These are phyloP conservation scores for Apiospora kogelbergensis DNA, from an alignment of 2,329 filamentous ascomycete species.

Conservation along the genomic window DNA sequence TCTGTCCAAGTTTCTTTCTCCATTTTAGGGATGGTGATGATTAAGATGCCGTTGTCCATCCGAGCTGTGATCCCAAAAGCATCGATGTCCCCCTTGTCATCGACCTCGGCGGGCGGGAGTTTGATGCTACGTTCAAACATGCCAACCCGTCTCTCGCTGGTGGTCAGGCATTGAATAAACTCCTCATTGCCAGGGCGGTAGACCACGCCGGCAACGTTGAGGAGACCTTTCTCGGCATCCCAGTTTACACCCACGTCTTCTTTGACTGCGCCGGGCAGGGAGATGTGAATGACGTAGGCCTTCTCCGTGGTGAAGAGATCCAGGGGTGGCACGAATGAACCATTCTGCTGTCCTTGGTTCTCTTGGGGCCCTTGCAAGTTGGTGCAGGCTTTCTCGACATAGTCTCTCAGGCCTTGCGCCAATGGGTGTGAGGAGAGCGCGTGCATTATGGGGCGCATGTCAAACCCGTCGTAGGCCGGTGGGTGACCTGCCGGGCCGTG, in stretches of 20 bases:
- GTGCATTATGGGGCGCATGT: slow-evolving; percentile 40
- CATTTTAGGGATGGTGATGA: slow-evolving; percentile 74
- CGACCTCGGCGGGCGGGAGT: slow-evolving; percentile 47
- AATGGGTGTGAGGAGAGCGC: slow-evolving; percentile 42
- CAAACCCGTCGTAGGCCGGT: slow-evolving; percentile 30
- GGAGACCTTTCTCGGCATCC: slow-evolving; percentile 64
- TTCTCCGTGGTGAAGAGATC: slow-evolving; percentile 72
- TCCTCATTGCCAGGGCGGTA: slow-evolving; percentile 71
- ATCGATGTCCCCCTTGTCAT: slow-evolving; percentile 61
- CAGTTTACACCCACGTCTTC: slow-evolving; percentile 76
- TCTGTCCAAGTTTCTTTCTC: slow-evolving; percentile 64
- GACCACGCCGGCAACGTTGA: slow-evolving; percentile 71
- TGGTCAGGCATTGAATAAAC: slow-evolving; percentile 61
- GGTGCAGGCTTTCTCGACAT: slow-evolving; percentile 30
- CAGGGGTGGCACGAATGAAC: slow-evolving; percentile 62
- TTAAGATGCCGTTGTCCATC: slow-evolving; percentile 75
- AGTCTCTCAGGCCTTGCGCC: slow-evolving; percentile 41
- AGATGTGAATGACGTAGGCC: slow-evolving; percentile 70
- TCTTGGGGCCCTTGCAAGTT: slow-evolving; percentile 15
- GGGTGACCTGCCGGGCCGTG: slow-evolving; percentile 19
- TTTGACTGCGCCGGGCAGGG: slow-evolving; percentile 77
- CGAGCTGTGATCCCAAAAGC: slow-evolving; percentile 68
- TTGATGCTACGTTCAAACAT: slow-evolving; percentile 71
- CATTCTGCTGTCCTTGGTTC: slow-evolving; percentile 21
- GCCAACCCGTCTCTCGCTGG: slow-evolving; percentile 70